Evolutionary conservation across 441 rosid species (phyloP).

Genomic region (Adansonia gregorii): DNA sequence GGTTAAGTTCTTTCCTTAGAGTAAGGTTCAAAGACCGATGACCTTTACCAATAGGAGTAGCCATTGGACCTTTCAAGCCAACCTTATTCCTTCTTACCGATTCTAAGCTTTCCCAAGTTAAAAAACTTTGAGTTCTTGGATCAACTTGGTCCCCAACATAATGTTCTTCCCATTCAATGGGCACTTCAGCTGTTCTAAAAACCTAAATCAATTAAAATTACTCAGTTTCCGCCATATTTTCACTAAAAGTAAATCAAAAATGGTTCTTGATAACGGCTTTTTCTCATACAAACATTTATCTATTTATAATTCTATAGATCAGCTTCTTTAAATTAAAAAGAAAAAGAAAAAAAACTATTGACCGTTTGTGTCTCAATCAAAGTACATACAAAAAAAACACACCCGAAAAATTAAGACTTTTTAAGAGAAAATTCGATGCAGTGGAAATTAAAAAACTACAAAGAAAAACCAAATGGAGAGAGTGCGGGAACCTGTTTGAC

Average conservation of each 20-base stretch:
- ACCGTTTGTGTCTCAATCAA: not conserved
- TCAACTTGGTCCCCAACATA: slow-evolving; percentile 73
- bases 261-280: not conserved
- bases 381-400: not conserved
- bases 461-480: not conserved
- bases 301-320: not conserved
- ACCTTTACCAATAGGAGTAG: slow-evolving; percentile 99
- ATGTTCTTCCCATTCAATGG: slow-evolving; percentile 94
- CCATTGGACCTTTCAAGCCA: slow-evolving; percentile 99
- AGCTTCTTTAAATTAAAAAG: not conserved
- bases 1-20: slow-evolving; percentile 88
- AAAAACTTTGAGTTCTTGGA: slow-evolving; percentile 91
- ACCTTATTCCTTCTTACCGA: slow-evolving; percentile 73
- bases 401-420: not conserved
- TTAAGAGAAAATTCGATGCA: not conserved
- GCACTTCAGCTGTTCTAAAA: slow-evolving; percentile 75
- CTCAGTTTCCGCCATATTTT: slow-evolving; percentile 4
- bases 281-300: not conserved
- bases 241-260: slow-evolving; percentile 1
- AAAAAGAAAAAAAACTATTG: not conserved
- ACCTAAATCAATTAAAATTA: slow-evolving; percentile 48
- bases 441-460: not conserved
- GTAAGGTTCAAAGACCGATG: slow-evolving; percentile 96
- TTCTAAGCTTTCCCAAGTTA: slow-evolving; percentile 95
- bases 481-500: slow-evolving; percentile 65